Conservation (phyloP, 805 yeast genomes). For the Candida nanaspora region DNA sequence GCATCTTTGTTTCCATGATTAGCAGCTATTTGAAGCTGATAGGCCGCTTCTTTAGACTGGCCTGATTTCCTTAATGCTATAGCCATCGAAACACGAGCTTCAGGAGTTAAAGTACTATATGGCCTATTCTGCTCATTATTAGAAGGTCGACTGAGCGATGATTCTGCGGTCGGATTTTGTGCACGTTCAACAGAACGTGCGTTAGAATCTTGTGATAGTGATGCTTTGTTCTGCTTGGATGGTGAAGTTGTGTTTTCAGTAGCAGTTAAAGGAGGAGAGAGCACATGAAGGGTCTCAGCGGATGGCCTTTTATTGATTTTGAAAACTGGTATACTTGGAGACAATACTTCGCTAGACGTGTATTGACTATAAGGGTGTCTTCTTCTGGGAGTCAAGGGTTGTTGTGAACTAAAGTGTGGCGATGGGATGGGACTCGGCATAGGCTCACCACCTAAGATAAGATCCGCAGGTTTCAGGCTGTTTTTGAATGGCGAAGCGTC, state of each 20-base stretch:
- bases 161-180: no score
- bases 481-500: background rate
- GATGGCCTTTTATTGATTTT: background rate
- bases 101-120: constrained; percentile 16
- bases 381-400: background rate
- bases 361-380: background rate
- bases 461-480: background rate
- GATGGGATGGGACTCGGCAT: background rate
- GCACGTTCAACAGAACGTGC: no score
- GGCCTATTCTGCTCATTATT: background rate
- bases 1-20: constrained; percentile 56
- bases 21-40: constrained; percentile 61
- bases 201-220: no score
- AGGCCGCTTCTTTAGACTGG: constrained; percentile 59
- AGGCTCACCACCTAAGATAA: background rate
- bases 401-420: background rate
- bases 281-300: background rate
- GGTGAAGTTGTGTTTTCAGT: background rate
- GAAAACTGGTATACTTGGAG: background rate
- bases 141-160: no score
- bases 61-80: constrained; percentile 47
- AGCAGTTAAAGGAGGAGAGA: background rate
- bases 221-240: no score
- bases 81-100: constrained; percentile 35
- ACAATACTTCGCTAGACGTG: background rate